Evolutionary conservation across 257 asterid species (phyloP).

Genomic region (Petunia axillaris): DNA sequence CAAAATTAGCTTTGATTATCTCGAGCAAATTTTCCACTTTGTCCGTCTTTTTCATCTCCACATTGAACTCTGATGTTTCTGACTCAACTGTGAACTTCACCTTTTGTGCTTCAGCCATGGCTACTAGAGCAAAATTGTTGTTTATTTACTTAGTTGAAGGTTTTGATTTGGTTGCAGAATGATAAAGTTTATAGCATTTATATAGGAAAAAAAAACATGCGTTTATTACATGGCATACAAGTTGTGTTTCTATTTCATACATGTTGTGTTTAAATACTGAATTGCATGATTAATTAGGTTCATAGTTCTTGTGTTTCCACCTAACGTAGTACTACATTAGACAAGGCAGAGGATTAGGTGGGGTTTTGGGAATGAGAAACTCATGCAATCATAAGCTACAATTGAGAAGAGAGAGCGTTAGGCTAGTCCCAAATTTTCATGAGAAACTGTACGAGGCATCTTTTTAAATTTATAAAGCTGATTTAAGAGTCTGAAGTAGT

Average conservation of each 20-base stretch:
- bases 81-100: slow-evolving; percentile 4
- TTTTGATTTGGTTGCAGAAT: background rate
- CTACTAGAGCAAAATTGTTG: background rate
- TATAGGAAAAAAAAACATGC: background rate
- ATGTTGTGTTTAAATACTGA: background rate
- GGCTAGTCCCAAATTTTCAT: too few relatives aligned
- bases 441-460: too few relatives aligned
- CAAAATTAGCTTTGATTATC: background rate
- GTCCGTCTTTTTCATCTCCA: background rate
- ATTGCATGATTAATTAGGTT: slow-evolving; percentile 9
- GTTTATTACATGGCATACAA: background rate
- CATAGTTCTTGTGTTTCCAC: background rate
- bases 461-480: too few relatives aligned
- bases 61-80: slow-evolving; percentile 7
- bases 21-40: background rate
- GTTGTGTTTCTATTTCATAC: background rate
- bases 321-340: too few relatives aligned
- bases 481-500: too few relatives aligned
- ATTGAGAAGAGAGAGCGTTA: too few relatives aligned
- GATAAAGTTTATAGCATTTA: background rate
- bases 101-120: background rate
- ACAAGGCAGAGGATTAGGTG: too few relatives aligned
- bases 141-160: background rate
- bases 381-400: background rate
- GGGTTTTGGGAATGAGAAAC: background rate